Base-by-base conservation (phyloP, 2,329 filamentous ascomycete genomes). In the Ophiostoma ulmi region DNA sequence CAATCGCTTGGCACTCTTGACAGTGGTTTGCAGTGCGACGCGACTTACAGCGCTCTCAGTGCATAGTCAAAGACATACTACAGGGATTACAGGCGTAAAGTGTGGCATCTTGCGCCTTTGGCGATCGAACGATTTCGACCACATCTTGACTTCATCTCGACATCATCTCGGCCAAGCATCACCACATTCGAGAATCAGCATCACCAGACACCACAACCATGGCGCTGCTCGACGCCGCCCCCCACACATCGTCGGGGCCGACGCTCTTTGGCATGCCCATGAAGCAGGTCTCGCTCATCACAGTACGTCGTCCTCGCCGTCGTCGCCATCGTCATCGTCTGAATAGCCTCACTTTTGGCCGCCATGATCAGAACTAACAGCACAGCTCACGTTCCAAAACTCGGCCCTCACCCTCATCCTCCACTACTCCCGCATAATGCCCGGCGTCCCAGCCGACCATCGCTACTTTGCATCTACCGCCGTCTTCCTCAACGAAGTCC, bases 391-490 rank as follows among this genome's bases (percentile, higher is more conserved):
- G 38, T 88, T 92, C 73, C 90, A 94, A 82, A 94, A 94, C 78
- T 93, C 91, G 8, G 90, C 88, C 36, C 83, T 94, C 72, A 93
- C 93, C 72, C 82, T 94, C 75, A 86, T 97, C 70, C 91, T 97
- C 85, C 94, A 97, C 82, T 97, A 98, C 80, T 97, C 94, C 39
- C 88, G 94, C 74, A 89, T 96, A 72, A 97, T 97, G 94, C 91
- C 93, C 22, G 70, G 68, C n/a, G 85, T 89, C 11, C 84, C 87
- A 11, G 89, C 90, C 78, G 92, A 93, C 75, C 92, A 94, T 77
- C 90, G 94, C 78, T 98, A 97, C 80, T 92, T 95, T 76, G 90
- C 94, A 55, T 97, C 94, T 61, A 98, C 95, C 11, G 94, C 94
- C 63, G 92, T 99, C 70, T 92, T 98, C 78, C 85, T 98, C 73